A percentile compares a stretch with the other conserved stretches of the same genome.
Conservation (phyloP, 2,329 filamentous ascomycete genomes). For the Aspergillus oerlinghausenensis region DNA sequence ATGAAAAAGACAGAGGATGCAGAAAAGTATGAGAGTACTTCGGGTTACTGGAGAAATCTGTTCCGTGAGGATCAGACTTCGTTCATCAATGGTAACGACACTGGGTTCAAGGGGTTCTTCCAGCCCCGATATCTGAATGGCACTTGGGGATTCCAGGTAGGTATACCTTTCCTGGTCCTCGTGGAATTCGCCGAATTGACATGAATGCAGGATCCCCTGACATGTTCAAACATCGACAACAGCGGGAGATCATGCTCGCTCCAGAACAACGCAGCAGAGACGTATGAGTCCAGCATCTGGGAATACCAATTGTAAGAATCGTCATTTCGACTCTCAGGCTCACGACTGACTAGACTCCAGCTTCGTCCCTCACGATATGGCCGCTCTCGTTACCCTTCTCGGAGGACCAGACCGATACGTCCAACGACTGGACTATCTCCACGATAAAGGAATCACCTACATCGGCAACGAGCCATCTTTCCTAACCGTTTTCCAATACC, state of each 20-base stretch:
- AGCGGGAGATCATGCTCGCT: conserved; percentile 29
- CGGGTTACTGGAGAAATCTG: conserved; percentile 65
- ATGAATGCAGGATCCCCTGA: conserved; percentile 48
- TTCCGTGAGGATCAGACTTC: conserved; percentile 60
- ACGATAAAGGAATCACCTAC: conserved; percentile 60
- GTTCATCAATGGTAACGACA: conserved; percentile 52
- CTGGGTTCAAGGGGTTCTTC: conserved; percentile 67
- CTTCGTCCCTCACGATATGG: conserved; percentile 52
- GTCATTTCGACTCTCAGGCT: conserved; percentile 46
- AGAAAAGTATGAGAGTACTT: conserved; percentile 55
- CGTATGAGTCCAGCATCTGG: conserved; percentile 34
- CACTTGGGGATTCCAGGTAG: conserved; percentile 62
- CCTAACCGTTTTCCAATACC: conserved; percentile 63
- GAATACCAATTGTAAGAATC: conserved; percentile 48
- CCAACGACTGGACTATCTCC: conserved; percentile 58
- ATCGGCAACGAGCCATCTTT: conserved; percentile 63
- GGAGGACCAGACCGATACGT: conserved; percentile 56
- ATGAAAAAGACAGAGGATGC: conserved; percentile 53
- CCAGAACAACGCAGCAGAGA: conserved; percentile 29
- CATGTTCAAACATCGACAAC: conserved; percentile 54
- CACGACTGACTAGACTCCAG: conserved; percentile 42
- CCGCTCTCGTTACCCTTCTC: conserved; percentile 52
- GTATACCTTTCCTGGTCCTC: neutral
- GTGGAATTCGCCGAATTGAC: neutral
- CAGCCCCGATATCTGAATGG: conserved; percentile 65